phyloP scores from a whole-genome alignment of 2,329 filamentous ascomycete species.

The Ophiocordyceps australis region DNA sequence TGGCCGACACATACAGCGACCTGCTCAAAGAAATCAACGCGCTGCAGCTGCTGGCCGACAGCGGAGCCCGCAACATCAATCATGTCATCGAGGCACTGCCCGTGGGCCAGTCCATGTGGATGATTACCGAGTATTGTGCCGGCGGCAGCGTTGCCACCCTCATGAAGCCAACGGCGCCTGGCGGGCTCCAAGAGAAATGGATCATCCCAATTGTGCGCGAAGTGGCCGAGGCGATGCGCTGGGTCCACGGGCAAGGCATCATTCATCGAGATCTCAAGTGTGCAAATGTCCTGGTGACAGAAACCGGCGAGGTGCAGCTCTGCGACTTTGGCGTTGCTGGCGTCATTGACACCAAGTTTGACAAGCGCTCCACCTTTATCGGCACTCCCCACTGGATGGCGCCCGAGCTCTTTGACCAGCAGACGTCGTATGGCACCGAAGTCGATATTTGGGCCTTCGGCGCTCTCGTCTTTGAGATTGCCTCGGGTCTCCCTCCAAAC shows the following conservation, averaged over 20 bases:
- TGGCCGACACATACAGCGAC: conserved; percentile 50
- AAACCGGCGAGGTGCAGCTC: conserved; percentile 59
- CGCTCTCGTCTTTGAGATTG: conserved; percentile 65
- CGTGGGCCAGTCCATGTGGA: conserved; percentile 68
- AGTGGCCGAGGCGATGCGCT: conserved; percentile 45
- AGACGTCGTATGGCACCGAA: conserved; percentile 48
- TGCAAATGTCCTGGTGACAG: conserved; percentile 65
- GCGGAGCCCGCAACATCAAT: conserved; percentile 63
- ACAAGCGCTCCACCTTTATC: conserved; percentile 66
- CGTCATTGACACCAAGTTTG: conserved; percentile 54
- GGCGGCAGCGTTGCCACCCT: conserved; percentile 65
- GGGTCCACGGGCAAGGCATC: conserved; percentile 50
- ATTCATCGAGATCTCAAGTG: conserved; percentile 58
- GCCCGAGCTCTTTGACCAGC: conserved; percentile 52
- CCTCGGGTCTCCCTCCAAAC: conserved; percentile 59
- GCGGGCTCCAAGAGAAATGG: conserved; percentile 51
- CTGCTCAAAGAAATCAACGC: conserved; percentile 52
- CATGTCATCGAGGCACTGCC: conserved; percentile 63
- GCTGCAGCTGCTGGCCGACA: conserved; percentile 55
- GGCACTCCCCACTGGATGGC: conserved; percentile 82
- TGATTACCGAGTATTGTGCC: conserved; percentile 73
- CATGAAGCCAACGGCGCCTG: conserved; percentile 48
- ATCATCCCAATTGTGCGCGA: conserved; percentile 50
- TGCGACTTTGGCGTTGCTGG: conserved; percentile 76
- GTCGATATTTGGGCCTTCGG: conserved; percentile 79